phyloP scores from a whole-genome alignment of 2,329 filamentous ascomycete genomes.

The Cytospora chrysosperma region DNA sequence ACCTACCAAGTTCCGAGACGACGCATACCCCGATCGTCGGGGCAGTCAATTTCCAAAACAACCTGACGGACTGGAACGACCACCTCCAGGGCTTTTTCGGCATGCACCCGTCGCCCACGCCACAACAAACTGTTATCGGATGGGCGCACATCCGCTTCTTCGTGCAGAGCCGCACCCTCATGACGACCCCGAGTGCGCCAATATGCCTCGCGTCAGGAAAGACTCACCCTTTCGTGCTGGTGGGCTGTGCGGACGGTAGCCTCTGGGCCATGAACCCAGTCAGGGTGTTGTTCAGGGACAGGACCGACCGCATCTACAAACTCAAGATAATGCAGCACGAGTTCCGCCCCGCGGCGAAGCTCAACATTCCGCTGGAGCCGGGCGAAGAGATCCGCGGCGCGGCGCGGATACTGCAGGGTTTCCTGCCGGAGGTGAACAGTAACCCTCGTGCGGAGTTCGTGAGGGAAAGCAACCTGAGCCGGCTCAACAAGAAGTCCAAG shows the following conservation, averaged over 20 bases:
- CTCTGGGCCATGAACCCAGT: slow-evolving; percentile 50
- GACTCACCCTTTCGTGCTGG: slow-evolving; percentile 53
- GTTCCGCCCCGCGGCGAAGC: slow-evolving; percentile 39
- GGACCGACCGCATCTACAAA: slow-evolving; percentile 39
- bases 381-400: slow-evolving; percentile 42
- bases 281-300: slow-evolving; percentile 43
- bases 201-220: slow-evolving; percentile 50
- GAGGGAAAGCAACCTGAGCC: slow-evolving; percentile 35
- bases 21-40: slow-evolving; percentile 51
- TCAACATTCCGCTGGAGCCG: neutral
- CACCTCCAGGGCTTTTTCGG: slow-evolving; percentile 55
- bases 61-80: slow-evolving; percentile 54
- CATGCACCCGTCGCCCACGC: slow-evolving; percentile 51
- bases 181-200: slow-evolving; percentile 49
- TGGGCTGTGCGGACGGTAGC: slow-evolving; percentile 54
- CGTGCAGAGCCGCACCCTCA: slow-evolving; percentile 51
- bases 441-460: slow-evolving; percentile 43
- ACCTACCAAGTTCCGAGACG: slow-evolving; percentile 50
- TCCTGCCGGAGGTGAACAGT: slow-evolving; percentile 48
- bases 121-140: slow-evolving; percentile 51
- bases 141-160: slow-evolving; percentile 55
- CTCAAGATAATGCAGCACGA: slow-evolving; percentile 54
- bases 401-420: slow-evolving; percentile 52
- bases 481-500: slow-evolving; percentile 34
- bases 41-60: slow-evolving; percentile 51